These are phyloP conservation scores for Dendrobium officinale DNA, from an alignment of 106 monocot species.

Conservation along the genomic window DNA sequence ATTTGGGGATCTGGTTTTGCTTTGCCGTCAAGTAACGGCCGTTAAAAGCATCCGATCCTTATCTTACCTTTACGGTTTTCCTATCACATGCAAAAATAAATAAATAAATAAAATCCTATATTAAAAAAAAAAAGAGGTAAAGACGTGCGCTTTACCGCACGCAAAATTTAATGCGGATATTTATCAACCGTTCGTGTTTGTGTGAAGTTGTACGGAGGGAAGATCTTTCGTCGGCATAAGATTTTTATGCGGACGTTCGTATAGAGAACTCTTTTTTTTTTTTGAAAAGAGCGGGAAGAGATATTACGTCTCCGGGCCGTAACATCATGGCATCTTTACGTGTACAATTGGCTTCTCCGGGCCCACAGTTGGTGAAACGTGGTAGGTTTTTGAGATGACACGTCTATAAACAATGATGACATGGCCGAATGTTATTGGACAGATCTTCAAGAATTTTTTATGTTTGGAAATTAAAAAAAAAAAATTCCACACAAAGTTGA, in stretches of 20 bases:
- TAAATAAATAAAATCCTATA: not conserved
- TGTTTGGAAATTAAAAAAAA: too few relatives aligned
- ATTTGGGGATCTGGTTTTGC: not conserved
- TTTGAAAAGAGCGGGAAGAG: not conserved
- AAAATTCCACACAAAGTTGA: too few relatives aligned
- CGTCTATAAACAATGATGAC: too few relatives aligned
- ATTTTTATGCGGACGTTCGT: not conserved
- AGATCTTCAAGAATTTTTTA: too few relatives aligned
- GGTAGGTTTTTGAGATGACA: too few relatives aligned
- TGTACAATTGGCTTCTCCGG: not conserved
- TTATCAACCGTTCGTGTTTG: not conserved
- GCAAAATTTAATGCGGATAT: not conserved
- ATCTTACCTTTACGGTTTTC: conserved; percentile 6
- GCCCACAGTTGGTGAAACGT: not conserved
- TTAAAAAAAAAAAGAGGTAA: not conserved
- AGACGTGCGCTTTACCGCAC: not conserved
- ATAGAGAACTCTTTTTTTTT: not conserved
- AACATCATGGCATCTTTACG: not conserved
- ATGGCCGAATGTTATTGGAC: too few relatives aligned
- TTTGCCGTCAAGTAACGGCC: conserved; percentile 11
- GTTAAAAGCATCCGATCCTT: conserved; percentile 4
- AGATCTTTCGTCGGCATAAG: not conserved
- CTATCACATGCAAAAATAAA: conserved; percentile 1
- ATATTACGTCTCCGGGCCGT: not conserved
- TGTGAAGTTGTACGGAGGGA: not conserved